Base-by-base conservation (phyloP, 2,329 filamentous ascomycete species). In the Cadophora malorum region DNA sequence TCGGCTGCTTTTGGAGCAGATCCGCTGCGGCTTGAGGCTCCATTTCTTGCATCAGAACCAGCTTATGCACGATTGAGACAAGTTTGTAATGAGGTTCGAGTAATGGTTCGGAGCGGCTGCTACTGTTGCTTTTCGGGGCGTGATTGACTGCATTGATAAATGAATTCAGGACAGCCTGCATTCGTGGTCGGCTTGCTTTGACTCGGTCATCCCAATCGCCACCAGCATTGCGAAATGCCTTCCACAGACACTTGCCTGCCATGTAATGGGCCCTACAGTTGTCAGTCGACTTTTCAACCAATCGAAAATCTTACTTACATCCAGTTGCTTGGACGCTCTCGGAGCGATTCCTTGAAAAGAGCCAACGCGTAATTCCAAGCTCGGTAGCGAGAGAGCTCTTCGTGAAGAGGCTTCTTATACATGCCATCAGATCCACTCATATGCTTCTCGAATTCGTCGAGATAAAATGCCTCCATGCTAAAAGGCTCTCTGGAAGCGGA, bases 71-170 rank as follows among this genome's bases (percentile, higher is more conserved):
- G 31, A 90, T 80, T 14, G 88, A 88, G 47, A 91, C 83, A 19
- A 92, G 83, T 76, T 92, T 92, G 78, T 91, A 92, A 74, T 92
- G 90, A 6, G 90, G 90, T 74, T 92, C 90, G 19, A 93, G 83
- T 28, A 90, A 85, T 0, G 89, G 89, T 71, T 92, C 90, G 67
- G 83, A 78, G 70, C 86, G 83, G 19, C 82, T 84, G 73, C 91
- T 86, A 73, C 83, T 84, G 68, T 86, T 86, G 68, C 86, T 86
- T 69, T 86, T 83, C 1, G 90, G 89, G 28, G 90, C 79, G 9
- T 83, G 82, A 65, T 88, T 83, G 66, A 92, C 87, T 1, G 90
- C 85, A 69, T 84, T 83, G 16, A 84, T 79, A 66, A 90, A 83
- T 10, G 85, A 81, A 64, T 86, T 82, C 2, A 91, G 76, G 9